Percentiles rank a stretch among this genome's conserved stretches.
These are phyloP conservation scores for Vaucheria bursata DNA, from an alignment of 352 stramenopile species.

Conservation along the genomic window DNA sequence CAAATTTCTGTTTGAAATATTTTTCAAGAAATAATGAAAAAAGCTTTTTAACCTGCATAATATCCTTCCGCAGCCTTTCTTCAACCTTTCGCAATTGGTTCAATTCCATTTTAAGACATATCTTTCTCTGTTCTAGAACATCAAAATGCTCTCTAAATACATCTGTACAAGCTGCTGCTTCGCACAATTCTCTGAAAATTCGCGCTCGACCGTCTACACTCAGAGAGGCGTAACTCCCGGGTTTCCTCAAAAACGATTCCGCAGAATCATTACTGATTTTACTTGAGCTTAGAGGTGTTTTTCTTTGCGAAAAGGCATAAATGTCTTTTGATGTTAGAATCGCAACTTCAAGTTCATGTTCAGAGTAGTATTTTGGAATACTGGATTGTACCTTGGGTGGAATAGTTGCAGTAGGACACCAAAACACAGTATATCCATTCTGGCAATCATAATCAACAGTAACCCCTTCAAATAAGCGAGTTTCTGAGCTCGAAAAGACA, in stretches of 20 bases:
- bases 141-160: slow-evolving; percentile 27
- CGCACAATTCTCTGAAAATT: slow-evolving; percentile 22
- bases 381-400: no score
- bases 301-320: no score
- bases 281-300: no score
- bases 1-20: no score
- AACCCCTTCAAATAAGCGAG: neutral
- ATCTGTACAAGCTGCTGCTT: slow-evolving; percentile 10
- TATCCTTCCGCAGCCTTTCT: no score
- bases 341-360: no score
- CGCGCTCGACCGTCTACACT: neutral
- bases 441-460: neutral
- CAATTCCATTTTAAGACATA: neutral
- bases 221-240: slow-evolving; percentile 16
- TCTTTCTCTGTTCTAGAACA: neutral
- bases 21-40: no score
- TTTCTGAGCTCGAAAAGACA: neutral
- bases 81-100: neutral
- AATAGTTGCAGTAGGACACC: neutral
- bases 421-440: neutral
- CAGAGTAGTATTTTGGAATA: no score
- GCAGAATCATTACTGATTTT: no score
- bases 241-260: neutral
- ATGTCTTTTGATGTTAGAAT: no score
- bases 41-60: no score